Base-by-base conservation (phyloP, 1,284 basidiomycete species). In the Moniliella sp. region DNA sequence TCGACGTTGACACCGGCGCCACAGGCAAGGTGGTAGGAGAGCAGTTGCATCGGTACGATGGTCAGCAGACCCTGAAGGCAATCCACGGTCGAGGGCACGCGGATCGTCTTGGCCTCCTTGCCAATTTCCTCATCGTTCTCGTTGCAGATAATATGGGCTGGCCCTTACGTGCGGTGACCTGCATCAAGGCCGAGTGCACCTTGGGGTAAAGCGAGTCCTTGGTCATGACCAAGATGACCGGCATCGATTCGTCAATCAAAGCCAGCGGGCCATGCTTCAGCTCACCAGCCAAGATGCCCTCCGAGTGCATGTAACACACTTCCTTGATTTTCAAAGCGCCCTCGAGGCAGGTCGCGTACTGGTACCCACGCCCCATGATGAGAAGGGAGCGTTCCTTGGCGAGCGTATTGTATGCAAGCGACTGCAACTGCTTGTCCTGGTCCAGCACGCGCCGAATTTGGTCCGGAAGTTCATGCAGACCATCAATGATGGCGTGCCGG, bases 271-370 rank as follows among this genome's bases (percentile, higher is more conserved):
- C 91, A 63, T 99, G 91, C 69, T 97, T 97, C 49, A 97, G 70
- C 67, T 99, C 91, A 50, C 88, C 88, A 25, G 88, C 88, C 34
- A 97, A 74, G 61, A 97, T 93, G 16, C 63, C 63, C 41, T 65
- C 62, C 16, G 60, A 61, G 46, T 64, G 61, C 61, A 62, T 62
- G 44, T 59, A 63, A 47, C 64, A 66, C 61, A 94, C 84, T 69
- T 97, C 91, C 69, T 99, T 99, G 69, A 99, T 97, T 71, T 99
- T 99, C 48, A 99, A 68, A 2, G 91, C 91, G 43, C 84, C 91
- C 64, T 99, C 91, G 35, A 99, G 70, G 63, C 86, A 94, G 11
- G 91, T 97, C 7, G 91, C 88, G 52, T 63, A 83, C 73, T 99
- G 91, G 65, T 91, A 93, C 30, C 91, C 91, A 62, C 91, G 72